These are phyloP conservation scores for Yarrowia deformans DNA, from an alignment of 805 yeast species.

Conservation along the genomic window DNA sequence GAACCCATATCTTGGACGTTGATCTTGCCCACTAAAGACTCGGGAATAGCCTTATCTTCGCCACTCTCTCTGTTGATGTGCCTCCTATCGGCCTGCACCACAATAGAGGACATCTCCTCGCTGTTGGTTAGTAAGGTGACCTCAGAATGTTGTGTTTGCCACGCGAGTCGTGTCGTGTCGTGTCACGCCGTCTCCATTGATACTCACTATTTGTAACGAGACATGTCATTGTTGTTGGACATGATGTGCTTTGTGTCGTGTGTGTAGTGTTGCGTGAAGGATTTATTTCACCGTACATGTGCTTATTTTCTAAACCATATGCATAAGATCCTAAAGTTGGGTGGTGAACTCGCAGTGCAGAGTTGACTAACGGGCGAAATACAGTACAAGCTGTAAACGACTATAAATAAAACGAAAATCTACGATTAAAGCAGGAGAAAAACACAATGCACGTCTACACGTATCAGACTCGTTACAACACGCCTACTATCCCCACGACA, in stretches of 20 bases:
- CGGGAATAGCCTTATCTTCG: constrained; percentile 68
- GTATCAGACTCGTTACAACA: no score
- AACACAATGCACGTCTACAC: no score
- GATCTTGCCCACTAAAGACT: constrained; percentile 74
- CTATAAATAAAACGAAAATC: no score
- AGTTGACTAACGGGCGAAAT: no score
- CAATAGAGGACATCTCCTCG: constrained; percentile 69
- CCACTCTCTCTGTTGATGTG: constrained; percentile 57
- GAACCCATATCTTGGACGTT: constrained; percentile 74
- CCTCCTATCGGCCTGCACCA: constrained; percentile 64
- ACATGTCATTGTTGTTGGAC: constrained; percentile 41
- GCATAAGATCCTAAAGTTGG: constrained; percentile 19
- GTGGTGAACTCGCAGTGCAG: constrained; percentile 19
- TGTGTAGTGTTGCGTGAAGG: constrained; percentile 15
- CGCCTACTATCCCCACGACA: no score
- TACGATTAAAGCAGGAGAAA: no score
- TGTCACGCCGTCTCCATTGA: neutral
- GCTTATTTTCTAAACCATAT: constrained; percentile 33
- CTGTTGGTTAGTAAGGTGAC: constrained; percentile 39
- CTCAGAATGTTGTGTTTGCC: neutral
- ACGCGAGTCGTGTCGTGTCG: neutral
- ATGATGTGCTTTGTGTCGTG: constrained; percentile 18
- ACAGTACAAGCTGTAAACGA: no score
- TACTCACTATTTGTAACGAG: constrained; percentile 44
- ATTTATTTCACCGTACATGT: constrained; percentile 11